Conservation (phyloP, 306 rosid species). For the Geum urbanum region DNA sequence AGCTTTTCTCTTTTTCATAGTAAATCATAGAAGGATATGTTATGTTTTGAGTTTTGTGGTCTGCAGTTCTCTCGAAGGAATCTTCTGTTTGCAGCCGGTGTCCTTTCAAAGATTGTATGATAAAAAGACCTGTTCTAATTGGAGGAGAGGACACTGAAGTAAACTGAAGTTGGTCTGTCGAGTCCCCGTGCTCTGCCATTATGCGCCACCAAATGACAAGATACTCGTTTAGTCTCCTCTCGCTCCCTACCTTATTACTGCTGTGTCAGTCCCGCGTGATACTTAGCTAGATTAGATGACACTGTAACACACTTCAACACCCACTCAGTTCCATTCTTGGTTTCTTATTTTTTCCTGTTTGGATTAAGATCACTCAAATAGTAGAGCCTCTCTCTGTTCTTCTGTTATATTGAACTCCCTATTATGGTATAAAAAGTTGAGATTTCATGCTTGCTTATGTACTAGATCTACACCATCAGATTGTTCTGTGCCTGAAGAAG, state of each 20-base stretch:
- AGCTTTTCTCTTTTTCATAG: neutral
- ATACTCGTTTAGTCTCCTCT: neutral
- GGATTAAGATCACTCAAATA: neutral
- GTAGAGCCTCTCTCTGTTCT: neutral
- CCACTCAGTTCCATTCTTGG: too few species aligned
- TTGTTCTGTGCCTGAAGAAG: too few species aligned
- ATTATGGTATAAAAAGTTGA: neutral
- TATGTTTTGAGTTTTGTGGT: constrained; percentile 18
- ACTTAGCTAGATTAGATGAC: neutral
- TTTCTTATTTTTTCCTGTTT: neutral
- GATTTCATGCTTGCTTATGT: neutral
- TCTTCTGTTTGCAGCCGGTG: constrained; percentile 89
- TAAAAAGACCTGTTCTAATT: neutral
- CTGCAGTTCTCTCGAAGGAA: constrained; percentile 94
- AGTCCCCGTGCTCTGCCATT: neutral
- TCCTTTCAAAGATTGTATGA: constrained; percentile 47
- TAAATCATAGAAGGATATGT: neutral
- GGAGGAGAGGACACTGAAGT: neutral
- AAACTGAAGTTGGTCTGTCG: neutral
- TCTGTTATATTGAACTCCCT: neutral
- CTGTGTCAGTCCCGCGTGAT: neutral
- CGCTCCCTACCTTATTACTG: neutral
- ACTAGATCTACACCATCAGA: too few species aligned
- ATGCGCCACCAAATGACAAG: neutral
- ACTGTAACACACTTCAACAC: too few species aligned